phyloP scores from a whole-genome alignment of 1,284 basidiomycete species.

The Ganoderma lucidum region DNA sequence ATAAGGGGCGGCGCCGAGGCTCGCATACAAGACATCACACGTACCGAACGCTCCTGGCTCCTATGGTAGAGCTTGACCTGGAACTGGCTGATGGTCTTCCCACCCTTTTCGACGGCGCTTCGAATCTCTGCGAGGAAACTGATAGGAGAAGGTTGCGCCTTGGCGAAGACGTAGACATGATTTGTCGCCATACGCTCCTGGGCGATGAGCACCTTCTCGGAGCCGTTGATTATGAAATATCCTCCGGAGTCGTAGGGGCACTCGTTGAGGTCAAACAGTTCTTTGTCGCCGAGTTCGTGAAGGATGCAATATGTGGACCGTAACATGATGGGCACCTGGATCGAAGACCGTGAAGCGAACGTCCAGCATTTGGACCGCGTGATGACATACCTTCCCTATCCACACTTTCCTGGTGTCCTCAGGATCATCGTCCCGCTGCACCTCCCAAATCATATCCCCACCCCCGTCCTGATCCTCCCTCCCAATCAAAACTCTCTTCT shows the following conservation, averaged over 20 bases:
- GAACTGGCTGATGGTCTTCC: slow-evolving; percentile 98
- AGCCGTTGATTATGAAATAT: slow-evolving; percentile 99
- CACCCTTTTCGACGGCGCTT: slow-evolving; percentile 97
- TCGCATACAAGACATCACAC: slow-evolving; percentile 39
- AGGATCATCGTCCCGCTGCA: slow-evolving; percentile 70
- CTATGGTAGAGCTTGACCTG: slow-evolving; percentile 97
- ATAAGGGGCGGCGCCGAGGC: not conserved
- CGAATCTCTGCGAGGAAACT: slow-evolving; percentile 98
- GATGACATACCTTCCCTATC: slow-evolving; percentile 88
- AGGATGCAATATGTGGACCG: slow-evolving; percentile 96
- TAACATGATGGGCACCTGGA: slow-evolving; percentile 96
- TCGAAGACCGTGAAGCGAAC: slow-evolving; percentile 16
- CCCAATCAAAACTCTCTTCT: slow-evolving; percentile 84
- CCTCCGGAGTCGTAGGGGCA: slow-evolving; percentile 99
- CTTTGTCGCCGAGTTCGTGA: slow-evolving; percentile 79
- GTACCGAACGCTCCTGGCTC: slow-evolving; percentile 85
- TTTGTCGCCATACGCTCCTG: slow-evolving; percentile 99
- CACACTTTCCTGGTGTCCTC: slow-evolving; percentile 88
- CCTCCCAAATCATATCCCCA: slow-evolving; percentile 86
- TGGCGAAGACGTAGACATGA: slow-evolving; percentile 99
- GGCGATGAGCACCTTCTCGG: slow-evolving; percentile 99
- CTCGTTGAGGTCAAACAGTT: slow-evolving; percentile 92
- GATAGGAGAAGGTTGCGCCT: slow-evolving; percentile 96
- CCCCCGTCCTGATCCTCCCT: slow-evolving; percentile 82
- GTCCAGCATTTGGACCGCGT: not conserved